Evolutionary conservation across 371 early-diverging fungal species (phyloP).

Genomic region (Circinella umbellata): DNA sequence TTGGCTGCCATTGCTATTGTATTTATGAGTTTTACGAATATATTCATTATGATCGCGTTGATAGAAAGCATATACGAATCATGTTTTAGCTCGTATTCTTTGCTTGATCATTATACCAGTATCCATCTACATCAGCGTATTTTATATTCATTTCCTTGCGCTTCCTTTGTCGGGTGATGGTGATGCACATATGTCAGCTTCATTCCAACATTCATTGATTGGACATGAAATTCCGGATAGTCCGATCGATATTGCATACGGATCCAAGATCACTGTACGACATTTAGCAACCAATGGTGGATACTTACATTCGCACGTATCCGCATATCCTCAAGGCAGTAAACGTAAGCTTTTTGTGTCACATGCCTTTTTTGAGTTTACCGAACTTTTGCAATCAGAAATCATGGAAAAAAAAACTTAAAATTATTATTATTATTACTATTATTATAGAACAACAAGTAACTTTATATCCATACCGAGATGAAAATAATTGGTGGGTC

Average conservation of each 20-base stretch:
- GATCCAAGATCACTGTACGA: constrained; percentile 76
- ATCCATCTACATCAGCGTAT: constrained; percentile 80
- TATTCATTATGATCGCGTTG: neutral
- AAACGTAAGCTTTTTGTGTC: constrained; percentile 56
- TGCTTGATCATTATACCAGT: constrained; percentile 86
- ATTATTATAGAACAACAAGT: constrained; percentile 84
- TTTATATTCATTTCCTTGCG: constrained; percentile 87
- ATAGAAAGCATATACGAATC: constrained; percentile 62
- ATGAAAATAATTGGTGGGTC: constrained; percentile 88
- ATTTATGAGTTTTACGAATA: neutral
- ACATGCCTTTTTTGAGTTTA: no score
- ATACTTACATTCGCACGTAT: constrained; percentile 90
- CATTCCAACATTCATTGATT: constrained; percentile 85
- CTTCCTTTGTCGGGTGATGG: constrained; percentile 85
- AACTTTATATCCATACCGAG: constrained; percentile 88
- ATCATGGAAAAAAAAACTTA: neutral
- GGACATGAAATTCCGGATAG: constrained; percentile 71
- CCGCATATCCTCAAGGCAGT: constrained; percentile 82
- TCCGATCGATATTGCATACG: constrained; percentile 71
- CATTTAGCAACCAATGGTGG: constrained; percentile 77
- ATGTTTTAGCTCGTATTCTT: constrained; percentile 70
- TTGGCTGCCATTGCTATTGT: no score
- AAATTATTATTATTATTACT: constrained; percentile 7
- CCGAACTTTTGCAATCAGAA: no score
- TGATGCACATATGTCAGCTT: constrained; percentile 87